These are phyloP conservation scores for Eimeria acervulina DNA, from an alignment of 169 alveolate species.

Conservation along the genomic window DNA sequence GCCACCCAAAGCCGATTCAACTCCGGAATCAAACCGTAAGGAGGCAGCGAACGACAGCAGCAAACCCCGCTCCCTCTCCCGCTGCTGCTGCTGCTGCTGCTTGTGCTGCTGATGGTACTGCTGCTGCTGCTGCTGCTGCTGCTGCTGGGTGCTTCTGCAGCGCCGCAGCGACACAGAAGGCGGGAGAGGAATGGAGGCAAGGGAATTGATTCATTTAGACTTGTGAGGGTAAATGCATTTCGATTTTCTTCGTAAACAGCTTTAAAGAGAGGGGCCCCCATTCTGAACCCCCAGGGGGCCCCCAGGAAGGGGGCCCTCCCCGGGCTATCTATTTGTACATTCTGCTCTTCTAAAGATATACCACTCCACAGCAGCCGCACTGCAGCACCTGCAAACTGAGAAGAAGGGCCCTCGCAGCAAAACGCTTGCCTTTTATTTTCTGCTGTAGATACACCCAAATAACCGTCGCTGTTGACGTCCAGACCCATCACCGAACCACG, in stretches of 20 bases:
- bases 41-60: conserved; percentile 31
- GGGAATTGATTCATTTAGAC: not conserved
- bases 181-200: not conserved
- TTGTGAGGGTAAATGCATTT: not conserved
- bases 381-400: conserved; percentile 45
- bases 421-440: not conserved
- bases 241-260: conserved; percentile 29
- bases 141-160: too few relatives aligned
- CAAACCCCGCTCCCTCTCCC: not conserved
- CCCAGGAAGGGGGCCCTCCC: conserved; percentile 22
- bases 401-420: not conserved
- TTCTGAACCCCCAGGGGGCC: not conserved
- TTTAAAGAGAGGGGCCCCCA: conserved; percentile 6
- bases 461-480: not conserved
- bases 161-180: conserved; percentile 51
- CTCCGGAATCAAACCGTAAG: conserved; percentile 33
- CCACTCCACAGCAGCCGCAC: conserved; percentile 6
- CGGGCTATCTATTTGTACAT: conserved; percentile 25
- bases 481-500: not conserved
- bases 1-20: conserved; percentile 27
- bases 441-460: not conserved
- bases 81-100: conserved; percentile 28
- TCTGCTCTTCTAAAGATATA: not conserved
- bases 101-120: not conserved
- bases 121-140: not conserved